Evolutionary conservation across 192 early-diverging fungal genomes (phyloP), one percentile per base, ranked within the genome.

Genomic region (Rhizoclosmatium globosum): DNA sequence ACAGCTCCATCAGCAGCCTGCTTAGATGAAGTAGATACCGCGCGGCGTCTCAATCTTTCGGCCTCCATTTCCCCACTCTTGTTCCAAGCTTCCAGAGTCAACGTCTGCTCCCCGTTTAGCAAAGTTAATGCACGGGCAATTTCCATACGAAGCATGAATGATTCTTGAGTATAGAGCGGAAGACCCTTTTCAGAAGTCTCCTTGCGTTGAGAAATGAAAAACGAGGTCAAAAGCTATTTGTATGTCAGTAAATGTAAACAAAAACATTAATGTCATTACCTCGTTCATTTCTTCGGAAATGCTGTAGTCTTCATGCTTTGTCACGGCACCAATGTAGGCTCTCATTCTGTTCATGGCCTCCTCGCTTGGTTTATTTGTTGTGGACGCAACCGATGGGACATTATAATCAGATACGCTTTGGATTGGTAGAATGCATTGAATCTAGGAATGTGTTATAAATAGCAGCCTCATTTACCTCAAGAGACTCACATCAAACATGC

Each of bases 401-500:
- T 7, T 21, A 62, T 62, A 39, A 7, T 62, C 60, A 21, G 60
- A 4, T 19, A 21, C 60, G 4, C 7, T 7, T 23, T 62, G 60
- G 21, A 62, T 11, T 57, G 71, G 72, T n/a, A 75, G 39, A 17
- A 46, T 23, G 79, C 70, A 71, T 48, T 71, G 39, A 57, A 76
- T 73, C 68, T 68, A 46, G 17, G 17, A 38, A 69, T 42, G 43
- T n/a, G 11, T n/a, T n/a, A n/a, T 13, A 48, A 21, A 45, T 68
- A 6, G 2, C 7, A 31, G 21, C 21, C 4, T 62, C 60, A 62
- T 7, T 6, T 21, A 7, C 23, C 15, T 9, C n/a, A 61, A 1
- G 60, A 67, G n/a, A 6, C 53, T 76, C 56, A 83, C 79, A 65
- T 64, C 74, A 59, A 83, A 83, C 78, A 83, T 71, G 59, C 79